Evolutionary conservation across 352 stramenopile species (phyloP), one percentile per base, ranked within the genome.

Genomic region (Phytopythium chamaehyphon): DNA sequence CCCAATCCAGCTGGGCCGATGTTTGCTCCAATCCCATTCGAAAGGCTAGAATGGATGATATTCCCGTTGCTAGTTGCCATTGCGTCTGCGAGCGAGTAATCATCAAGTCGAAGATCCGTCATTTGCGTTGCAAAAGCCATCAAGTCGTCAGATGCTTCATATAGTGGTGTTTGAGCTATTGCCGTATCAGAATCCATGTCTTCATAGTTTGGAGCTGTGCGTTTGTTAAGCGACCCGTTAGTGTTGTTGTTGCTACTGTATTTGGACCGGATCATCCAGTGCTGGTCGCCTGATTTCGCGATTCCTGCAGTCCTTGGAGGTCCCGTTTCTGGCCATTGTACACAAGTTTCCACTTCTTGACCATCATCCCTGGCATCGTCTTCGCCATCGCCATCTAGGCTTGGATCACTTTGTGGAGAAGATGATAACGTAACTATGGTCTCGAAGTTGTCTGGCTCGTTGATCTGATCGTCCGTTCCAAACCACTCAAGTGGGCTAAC

Each of bases 161-260:
- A 88, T 1, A 90, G 57, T 0, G 79, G 74, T 0, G 75, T 90
- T 45, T 86, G 71, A 4, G 76, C 79, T 21, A 90, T 80, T 0
- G 79, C 79, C 6, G 71, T 79, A 26, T 90, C 76, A 0, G 74
- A 52, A n/a, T 88, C 79, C 76, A 90, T 88, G 31, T 66, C 62
- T 35, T 80, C 69, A 47, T 69, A 79, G 22, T 71, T 58, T 5
- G 61, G 50, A 0, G 53, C 51, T 2, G 53, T 56, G 35, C 56
- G 50, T 23, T 57, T 55, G 1, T 57, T 62, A n/a, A 45, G 39
- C 26, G 38, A 18, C 11, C 2, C 51, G 28, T 18, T 59, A 55
- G n/a, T 47, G 47, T 35, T 58, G 61, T 12, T 52, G 35, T 37
- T 66, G 47, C 50, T 51, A 48, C 15, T 56, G 38, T 38, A 57